Evolutionary conservation across 192 early-diverging fungal genomes (phyloP).

Genomic region (Obelidium mucronatum): DNA sequence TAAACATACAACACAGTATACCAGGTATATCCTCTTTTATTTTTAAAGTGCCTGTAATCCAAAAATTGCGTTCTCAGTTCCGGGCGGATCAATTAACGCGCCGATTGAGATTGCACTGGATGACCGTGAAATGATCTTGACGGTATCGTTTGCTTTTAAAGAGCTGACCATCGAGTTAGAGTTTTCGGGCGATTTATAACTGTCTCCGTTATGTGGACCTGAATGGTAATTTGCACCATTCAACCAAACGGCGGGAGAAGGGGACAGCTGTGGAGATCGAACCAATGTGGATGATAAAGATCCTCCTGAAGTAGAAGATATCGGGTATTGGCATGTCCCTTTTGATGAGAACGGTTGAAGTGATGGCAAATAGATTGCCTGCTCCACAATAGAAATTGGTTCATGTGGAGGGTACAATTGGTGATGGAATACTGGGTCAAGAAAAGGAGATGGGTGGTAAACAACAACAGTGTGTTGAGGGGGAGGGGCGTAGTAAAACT

Average conservation of each 20-base stretch:
- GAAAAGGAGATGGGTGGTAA: too few species aligned
- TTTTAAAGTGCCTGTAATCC: conserved; percentile 11
- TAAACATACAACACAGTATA: background rate
- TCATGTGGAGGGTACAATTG: too few species aligned
- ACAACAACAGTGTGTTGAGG: too few species aligned
- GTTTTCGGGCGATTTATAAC: too few species aligned
- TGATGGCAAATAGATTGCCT: too few species aligned
- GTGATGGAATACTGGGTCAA: too few species aligned
- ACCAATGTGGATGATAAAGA: background rate
- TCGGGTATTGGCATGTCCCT: too few species aligned
- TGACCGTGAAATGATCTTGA: conserved; percentile 3
- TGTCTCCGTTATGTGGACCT: too few species aligned
- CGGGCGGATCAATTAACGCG: background rate
- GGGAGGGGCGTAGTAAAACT: too few species aligned
- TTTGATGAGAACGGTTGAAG: too few species aligned
- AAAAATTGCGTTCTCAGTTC: background rate
- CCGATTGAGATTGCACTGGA: background rate
- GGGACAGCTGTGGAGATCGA: background rate
- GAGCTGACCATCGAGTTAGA: background rate
- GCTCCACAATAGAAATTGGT: too few species aligned
- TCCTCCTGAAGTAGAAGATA: too few species aligned
- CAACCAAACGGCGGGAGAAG: background rate
- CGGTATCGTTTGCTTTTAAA: background rate
- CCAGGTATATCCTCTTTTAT: background rate
- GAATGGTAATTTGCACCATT: background rate